phyloP scores from a whole-genome alignment of 441 rosid species.

The Breynia disticha region DNA sequence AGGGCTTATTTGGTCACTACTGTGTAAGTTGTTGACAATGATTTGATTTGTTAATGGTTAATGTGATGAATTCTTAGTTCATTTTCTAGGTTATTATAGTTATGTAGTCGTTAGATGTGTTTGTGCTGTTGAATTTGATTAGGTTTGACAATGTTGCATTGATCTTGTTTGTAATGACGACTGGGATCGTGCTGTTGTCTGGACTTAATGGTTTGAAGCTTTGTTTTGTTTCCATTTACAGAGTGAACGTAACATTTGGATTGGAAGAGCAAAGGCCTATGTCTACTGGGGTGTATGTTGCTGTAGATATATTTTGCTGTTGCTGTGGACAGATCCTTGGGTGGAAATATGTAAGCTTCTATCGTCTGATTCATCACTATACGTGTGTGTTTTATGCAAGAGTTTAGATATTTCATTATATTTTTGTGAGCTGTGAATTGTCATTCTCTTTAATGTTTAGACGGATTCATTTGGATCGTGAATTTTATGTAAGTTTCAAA shows the following conservation, averaged over 20 bases:
- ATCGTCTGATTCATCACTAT: background rate
- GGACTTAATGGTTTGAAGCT: background rate
- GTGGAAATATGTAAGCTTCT: conserved; percentile 42
- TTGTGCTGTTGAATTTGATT: too few relatives aligned
- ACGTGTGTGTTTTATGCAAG: background rate
- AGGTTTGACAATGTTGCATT: too few relatives aligned
- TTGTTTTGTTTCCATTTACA: conserved; percentile 2
- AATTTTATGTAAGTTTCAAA: too few relatives aligned
- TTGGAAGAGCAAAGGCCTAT: conserved; percentile 36
- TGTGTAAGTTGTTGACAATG: conserved; percentile 30
- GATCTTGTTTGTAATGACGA: too few relatives aligned
- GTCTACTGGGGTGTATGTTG: conserved; percentile 42
- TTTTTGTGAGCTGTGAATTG: too few relatives aligned
- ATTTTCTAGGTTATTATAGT: too few relatives aligned
- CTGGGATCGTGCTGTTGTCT: too few relatives aligned
- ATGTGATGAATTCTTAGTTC: too few relatives aligned
- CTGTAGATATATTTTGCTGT: conserved; percentile 44
- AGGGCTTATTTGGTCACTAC: conserved; percentile 43
- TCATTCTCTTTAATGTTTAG: too few relatives aligned
- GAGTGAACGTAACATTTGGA: conserved; percentile 38
- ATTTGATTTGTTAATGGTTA: background rate
- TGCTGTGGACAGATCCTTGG: conserved; percentile 49
- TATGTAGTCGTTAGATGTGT: too few relatives aligned
- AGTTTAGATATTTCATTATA: too few relatives aligned
- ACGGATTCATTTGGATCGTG: too few relatives aligned